phyloP scores from a whole-genome alignment of 2,329 filamentous ascomycete species.

The Nemania serpens region DNA sequence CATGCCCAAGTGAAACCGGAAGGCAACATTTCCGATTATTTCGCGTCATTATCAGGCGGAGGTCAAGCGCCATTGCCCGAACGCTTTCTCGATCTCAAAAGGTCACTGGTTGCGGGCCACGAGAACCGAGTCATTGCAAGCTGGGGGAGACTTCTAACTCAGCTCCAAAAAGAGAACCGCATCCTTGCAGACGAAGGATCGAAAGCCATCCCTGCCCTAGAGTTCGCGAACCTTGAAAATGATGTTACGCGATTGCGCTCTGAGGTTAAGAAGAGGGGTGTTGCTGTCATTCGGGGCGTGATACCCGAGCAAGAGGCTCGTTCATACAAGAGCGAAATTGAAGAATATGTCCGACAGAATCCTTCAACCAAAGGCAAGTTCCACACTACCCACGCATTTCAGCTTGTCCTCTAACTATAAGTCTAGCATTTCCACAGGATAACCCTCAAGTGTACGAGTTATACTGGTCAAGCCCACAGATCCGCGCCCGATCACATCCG shows the following conservation, averaged over 20 bases:
- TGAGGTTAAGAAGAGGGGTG: constrained; percentile 65
- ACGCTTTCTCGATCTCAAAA: constrained; percentile 61
- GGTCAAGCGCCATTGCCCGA: constrained; percentile 54
- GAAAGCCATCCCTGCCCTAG: constrained; percentile 56
- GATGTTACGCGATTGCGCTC: constrained; percentile 45
- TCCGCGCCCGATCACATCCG: constrained; percentile 69
- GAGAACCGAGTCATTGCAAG: constrained; percentile 53
- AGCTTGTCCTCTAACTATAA: neutral
- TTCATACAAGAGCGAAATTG: constrained; percentile 66
- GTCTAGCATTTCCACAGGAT: constrained; percentile 65
- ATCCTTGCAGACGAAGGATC: constrained; percentile 51
- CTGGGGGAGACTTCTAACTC: constrained; percentile 54
- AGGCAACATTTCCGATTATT: constrained; percentile 66
- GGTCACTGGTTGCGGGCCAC: constrained; percentile 54
- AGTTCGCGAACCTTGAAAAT: constrained; percentile 51
- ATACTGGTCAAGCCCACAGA: constrained; percentile 74
- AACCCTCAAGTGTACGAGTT: constrained; percentile 75
- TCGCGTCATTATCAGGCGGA: constrained; percentile 61
- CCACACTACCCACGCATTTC: neutral
- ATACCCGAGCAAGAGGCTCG: constrained; percentile 66
- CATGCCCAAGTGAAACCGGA: constrained; percentile 51
- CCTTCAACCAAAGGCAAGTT: constrained; percentile 57
- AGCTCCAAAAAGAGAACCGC: constrained; percentile 53
- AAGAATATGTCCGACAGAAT: constrained; percentile 69
- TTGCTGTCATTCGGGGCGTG: constrained; percentile 68